Percentiles rank a stretch among this genome's conserved stretches.
These are phyloP conservation scores for Podosphaera xanthii DNA, from an alignment of 2,329 filamentous ascomycete genomes.

Conservation along the genomic window DNA sequence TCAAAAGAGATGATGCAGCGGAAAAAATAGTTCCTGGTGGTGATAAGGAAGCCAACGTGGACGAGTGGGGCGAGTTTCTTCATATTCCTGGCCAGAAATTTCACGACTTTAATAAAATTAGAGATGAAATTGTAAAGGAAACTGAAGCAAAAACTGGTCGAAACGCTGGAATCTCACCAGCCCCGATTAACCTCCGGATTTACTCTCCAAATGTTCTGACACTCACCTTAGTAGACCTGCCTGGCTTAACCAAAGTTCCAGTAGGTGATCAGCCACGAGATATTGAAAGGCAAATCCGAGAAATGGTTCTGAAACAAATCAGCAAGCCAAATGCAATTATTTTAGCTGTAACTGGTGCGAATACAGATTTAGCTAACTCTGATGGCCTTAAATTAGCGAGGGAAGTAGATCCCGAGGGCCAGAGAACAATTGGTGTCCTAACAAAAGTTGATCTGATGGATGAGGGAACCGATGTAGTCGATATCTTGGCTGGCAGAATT, in stretches of 20 bases:
- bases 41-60: slow-evolving; percentile 72
- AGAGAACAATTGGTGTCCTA: slow-evolving; percentile 91
- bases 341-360: slow-evolving; percentile 83
- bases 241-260: slow-evolving; percentile 86
- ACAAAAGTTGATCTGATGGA: slow-evolving; percentile 99
- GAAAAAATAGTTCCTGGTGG: slow-evolving; percentile 39
- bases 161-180: slow-evolving; percentile 89
- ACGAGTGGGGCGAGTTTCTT: slow-evolving; percentile 98
- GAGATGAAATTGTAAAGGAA: slow-evolving; percentile 91
- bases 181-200: slow-evolving; percentile 92
- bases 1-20: slow-evolving; percentile 50
- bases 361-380: slow-evolving; percentile 95
- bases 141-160: slow-evolving; percentile 90
- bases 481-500: slow-evolving; percentile 91
- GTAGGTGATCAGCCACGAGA: slow-evolving; percentile 91
- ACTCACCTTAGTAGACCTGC: slow-evolving; percentile 85
- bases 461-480: slow-evolving; percentile 90
- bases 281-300: slow-evolving; percentile 87
- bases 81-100: slow-evolving; percentile 97
- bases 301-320: slow-evolving; percentile 98
- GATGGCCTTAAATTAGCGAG: slow-evolving; percentile 89
- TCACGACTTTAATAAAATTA: slow-evolving; percentile 93
- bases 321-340: slow-evolving; percentile 97
- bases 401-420: slow-evolving; percentile 91
- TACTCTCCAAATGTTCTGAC: slow-evolving; percentile 97